Evolutionary conservation across 768 basidiomycete genomes (phyloP).

Genomic region (Naganishia vaughanmartiniae): DNA sequence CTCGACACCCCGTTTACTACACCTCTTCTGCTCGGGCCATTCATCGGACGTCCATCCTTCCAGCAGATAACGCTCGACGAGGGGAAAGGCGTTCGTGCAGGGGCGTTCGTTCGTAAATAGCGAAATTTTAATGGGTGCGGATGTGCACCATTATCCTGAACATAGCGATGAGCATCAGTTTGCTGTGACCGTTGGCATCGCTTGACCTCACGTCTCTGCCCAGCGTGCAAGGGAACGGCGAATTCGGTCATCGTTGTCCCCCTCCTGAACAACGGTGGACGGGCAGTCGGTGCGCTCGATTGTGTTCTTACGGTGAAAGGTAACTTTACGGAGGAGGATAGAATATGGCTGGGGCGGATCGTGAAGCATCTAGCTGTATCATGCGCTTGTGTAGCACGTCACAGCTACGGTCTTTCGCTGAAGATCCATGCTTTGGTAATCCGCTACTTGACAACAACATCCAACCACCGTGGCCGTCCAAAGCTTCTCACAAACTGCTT

Average conservation of each 20-base stretch:
- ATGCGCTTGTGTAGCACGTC: too few species aligned
- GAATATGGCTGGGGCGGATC: conserved; percentile 71
- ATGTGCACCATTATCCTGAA: conserved; percentile 79
- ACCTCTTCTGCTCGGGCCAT: conserved; percentile 71
- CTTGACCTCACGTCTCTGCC: background rate
- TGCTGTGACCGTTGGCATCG: background rate
- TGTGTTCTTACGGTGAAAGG: conserved; percentile 71
- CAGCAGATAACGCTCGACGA: conserved; percentile 65
- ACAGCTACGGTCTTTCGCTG: too few species aligned
- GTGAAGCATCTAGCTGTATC: conserved; percentile 59
- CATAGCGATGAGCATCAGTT: conserved; percentile 63
- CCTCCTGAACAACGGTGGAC: conserved; percentile 53
- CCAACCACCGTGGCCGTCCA: too few species aligned
- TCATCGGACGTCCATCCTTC: conserved; percentile 88
- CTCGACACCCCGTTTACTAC: conserved; percentile 22
- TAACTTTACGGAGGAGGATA: conserved; percentile 76
- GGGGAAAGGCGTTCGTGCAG: conserved; percentile 81
- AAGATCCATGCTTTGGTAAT: too few species aligned
- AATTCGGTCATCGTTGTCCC: conserved; percentile 88
- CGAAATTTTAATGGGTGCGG: conserved; percentile 65
- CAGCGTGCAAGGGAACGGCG: conserved; percentile 79
- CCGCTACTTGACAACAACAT: background rate
- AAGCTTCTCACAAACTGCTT: too few species aligned
- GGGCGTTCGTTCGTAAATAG: conserved; percentile 61
- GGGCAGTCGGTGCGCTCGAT: conserved; percentile 63